Percentiles rank a stretch among this genome's conserved stretches.
phyloP scores from a whole-genome alignment of 441 rosid species.

The Pelargonium citronellum region DNA sequence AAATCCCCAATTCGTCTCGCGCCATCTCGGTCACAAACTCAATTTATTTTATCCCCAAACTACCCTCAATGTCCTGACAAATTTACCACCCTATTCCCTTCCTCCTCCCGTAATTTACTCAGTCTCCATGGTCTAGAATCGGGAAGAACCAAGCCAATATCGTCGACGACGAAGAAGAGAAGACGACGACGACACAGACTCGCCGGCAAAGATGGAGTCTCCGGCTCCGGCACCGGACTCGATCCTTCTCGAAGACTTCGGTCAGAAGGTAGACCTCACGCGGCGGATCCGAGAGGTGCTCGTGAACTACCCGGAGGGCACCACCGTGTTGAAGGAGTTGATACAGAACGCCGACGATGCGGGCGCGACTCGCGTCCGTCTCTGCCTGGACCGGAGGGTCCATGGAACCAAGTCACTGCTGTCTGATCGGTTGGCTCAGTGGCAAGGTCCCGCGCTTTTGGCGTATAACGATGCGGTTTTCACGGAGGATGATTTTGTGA shows the following conservation, averaged over 20 bases:
- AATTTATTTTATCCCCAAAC: background rate
- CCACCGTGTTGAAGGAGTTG: constrained; percentile 87
- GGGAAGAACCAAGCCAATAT: background rate
- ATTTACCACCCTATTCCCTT: background rate
- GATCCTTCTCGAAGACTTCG: constrained; percentile 83
- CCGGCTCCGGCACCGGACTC: constrained; percentile 33
- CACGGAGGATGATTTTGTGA: constrained; percentile 84
- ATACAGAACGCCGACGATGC: constrained; percentile 98
- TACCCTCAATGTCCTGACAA: background rate
- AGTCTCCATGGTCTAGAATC: background rate
- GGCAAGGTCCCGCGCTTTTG: constrained; percentile 84
- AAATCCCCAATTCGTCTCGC: too few species aligned
- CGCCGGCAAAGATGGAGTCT: constrained; percentile 35
- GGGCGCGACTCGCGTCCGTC: constrained; percentile 71
- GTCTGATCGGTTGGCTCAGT: constrained; percentile 62
- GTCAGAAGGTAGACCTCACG: constrained; percentile 95
- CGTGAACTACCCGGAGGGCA: constrained; percentile 91
- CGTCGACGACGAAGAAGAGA: background rate
- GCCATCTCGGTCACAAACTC: too few species aligned
- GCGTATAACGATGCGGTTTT: constrained; percentile 84
- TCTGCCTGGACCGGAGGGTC: constrained; percentile 78
- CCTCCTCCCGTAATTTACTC: background rate
- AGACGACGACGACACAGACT: background rate
- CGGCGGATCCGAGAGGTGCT: constrained; percentile 95
- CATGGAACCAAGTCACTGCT: constrained; percentile 56